Base-by-base conservation (phyloP, 2,329 filamentous ascomycete genomes). In the Chalaropsis thielavioides region DNA sequence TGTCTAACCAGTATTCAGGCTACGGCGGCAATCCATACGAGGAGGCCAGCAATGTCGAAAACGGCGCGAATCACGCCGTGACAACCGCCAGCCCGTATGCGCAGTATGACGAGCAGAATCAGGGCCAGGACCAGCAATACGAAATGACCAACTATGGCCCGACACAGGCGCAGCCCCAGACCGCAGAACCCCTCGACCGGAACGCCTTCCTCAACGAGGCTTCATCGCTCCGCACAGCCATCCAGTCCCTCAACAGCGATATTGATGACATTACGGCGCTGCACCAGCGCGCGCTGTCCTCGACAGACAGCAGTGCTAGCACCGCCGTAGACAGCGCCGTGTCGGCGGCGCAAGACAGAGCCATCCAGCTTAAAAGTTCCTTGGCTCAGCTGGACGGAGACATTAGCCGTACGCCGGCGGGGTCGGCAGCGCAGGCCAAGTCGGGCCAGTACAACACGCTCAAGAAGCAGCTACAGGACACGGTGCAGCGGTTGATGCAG, bases 301-400 rank as follows among this genome's bases (percentile, higher is more conserved):
- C 85, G 67, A 80, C 85, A 66, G 87, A 90, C 73, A 75, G 76
- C 54, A 73, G 71, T 62, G 41, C 64, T 24, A 72, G 75, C 44
- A 79, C 81, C 61, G 81, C 84, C 74, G 80, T 90, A 27, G 85
- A 92, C 74, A 78, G 81, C 70, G 79, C 87, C 63, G 82, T 90
- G 65, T 78, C 84, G 58, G 79, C 89, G 70, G 90, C 88, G 4
- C 86, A 89, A 73, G 77, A 85, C 69, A 81, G 86, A 71, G 90
- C 89, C 76, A 85, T 82, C n/a, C 79, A 82, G 69, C 89, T 92
- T 78, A 86, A 88, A 72, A 85, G 89, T 72, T 84, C 89, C 75
- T 88, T 92, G 78, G 89, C 88, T 74, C 82, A 81, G 69, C 79
- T 92, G 64, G 88, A 91, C 76, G 78, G 77, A 67, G 89, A 92